phyloP scores from a whole-genome alignment of 176 grass and related monocot genomes.

The Rhynchospora tenuis region DNA sequence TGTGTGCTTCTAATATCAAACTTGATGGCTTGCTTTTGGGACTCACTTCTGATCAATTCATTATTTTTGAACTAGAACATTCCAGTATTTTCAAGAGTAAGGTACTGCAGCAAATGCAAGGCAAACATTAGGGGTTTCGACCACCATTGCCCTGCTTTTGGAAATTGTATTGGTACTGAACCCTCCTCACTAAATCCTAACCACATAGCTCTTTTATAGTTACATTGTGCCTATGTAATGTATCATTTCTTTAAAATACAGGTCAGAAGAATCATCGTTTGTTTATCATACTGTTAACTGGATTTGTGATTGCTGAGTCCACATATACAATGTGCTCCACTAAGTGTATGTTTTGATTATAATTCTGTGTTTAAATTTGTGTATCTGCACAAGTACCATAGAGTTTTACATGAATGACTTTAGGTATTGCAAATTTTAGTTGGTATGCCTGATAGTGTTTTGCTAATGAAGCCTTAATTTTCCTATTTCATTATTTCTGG shows the following conservation, averaged over 20 bases:
- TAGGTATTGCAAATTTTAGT: background rate
- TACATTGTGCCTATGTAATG: background rate
- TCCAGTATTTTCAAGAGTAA: conserved; percentile 60
- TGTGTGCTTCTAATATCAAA: background rate
- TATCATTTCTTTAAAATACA: conserved; percentile 27
- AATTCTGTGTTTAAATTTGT: conserved; percentile 19
- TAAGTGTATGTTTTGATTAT: conserved; percentile 51
- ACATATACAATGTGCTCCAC: conserved; percentile 95
- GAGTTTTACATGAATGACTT: background rate
- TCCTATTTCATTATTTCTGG: background rate
- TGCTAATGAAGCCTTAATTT: background rate
- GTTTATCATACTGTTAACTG: conserved; percentile 86
- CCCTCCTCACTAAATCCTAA: background rate
- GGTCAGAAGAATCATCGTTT: conserved; percentile 78
- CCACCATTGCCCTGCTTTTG: conserved; percentile 90
- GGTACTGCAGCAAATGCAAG: conserved; percentile 75
- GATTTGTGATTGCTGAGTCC: conserved; percentile 89
- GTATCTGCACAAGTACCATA: conserved; percentile 3
- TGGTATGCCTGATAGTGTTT: background rate
- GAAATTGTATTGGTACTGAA: conserved; percentile 85
- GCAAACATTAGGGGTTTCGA: conserved; percentile 76
- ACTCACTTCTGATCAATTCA: background rate
- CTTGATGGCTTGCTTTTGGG: background rate
- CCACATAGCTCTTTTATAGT: conserved; percentile 3
- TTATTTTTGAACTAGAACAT: conserved; percentile 48